A percentile compares a stretch with the other conserved stretches of the same genome.
phyloP scores from a whole-genome alignment of 768 basidiomycete species.

The Panus rudis region DNA sequence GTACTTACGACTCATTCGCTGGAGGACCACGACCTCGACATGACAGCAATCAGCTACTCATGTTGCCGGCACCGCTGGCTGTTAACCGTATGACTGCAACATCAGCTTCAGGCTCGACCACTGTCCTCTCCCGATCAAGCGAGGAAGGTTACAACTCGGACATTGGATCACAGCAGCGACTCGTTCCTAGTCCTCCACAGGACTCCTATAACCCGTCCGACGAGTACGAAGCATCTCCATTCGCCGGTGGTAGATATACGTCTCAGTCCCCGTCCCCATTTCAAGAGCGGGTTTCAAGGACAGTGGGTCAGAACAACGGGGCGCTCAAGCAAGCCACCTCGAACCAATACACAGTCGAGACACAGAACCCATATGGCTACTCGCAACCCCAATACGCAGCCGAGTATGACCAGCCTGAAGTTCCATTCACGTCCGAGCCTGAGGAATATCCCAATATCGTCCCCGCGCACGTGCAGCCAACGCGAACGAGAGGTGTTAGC shows the following conservation, averaged over 20 bases:
- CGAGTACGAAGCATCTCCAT: conserved; percentile 10
- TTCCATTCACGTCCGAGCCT: conserved; percentile 27
- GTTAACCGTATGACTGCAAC: conserved; percentile 39
- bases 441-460: conserved; percentile 26
- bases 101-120: conserved; percentile 34
- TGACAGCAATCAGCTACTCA: conserved; percentile 65
- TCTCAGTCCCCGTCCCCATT: conserved; percentile 18
- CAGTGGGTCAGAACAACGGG: conserved; percentile 29
- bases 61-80: conserved; percentile 70
- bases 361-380: conserved; percentile 52
- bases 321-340: conserved; percentile 35
- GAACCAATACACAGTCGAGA: conserved; percentile 38
- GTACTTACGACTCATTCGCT: conserved; percentile 51
- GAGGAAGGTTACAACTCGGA: conserved; percentile 31
- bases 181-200: conserved; percentile 31
- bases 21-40: conserved; percentile 46
- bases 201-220: conserved; percentile 12
- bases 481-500: conserved; percentile 54
- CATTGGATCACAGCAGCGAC: conserved; percentile 37
- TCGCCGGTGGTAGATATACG: conserved; percentile 2
- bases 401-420: conserved; percentile 23
- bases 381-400: conserved; percentile 37
- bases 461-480: conserved; percentile 11
- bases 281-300: conserved; percentile 35
- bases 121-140: conserved; percentile 37